Base-by-base conservation (phyloP, 352 stramenopile genomes). In the Phytophthora capsici region DNA sequence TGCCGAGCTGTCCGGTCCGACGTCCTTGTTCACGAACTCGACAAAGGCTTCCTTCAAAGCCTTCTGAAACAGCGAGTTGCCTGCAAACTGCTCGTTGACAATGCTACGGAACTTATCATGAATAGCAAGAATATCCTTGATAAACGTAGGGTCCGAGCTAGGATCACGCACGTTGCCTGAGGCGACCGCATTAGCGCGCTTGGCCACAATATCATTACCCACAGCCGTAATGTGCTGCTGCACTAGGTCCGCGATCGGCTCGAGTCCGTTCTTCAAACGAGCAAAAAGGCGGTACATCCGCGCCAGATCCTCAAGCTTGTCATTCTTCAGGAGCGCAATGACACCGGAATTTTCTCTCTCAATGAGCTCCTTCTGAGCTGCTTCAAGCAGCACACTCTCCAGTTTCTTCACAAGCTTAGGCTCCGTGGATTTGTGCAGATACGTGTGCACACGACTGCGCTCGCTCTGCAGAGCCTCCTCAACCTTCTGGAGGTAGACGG, bases 21-120 rank as follows among this genome's bases (percentile, higher is more conserved):
- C 97, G 59, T 99, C 96, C 61, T 98, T 98, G 84, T 99, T 99
- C 10, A 99, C 93, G 78, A 99, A 98, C 65, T 99, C 96, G 23
- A 99, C 96, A 77, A 99, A 99, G 0, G 98, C 98, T 54, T 99
- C 97, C 80, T 99, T 99, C 43, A 99, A 80, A 2, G 97, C 98
- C 82, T 99, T 99, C 80, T 99, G 97, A 69, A 99, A 99, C 1
- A 99, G 86, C 30, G 96, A 96, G 70, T 99, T 98, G 44, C 90
- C 93, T 8, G 87, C 81, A 78, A 99, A 99, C 59, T 99, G 95
- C 41, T 98, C 91, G 59, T 98, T 98, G 57, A 99, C 97, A 23
- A 99, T 91, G 47, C 81, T 93, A 30, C 98, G 86, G 80, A 99
- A 99, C 73, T 99, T 99, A 64, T 99, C 97, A 82, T 99, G 96